Evolutionary conservation across 495 filamentous ascomycete genomes (phyloP).

Genomic region (Baudoinia panamericana): DNA sequence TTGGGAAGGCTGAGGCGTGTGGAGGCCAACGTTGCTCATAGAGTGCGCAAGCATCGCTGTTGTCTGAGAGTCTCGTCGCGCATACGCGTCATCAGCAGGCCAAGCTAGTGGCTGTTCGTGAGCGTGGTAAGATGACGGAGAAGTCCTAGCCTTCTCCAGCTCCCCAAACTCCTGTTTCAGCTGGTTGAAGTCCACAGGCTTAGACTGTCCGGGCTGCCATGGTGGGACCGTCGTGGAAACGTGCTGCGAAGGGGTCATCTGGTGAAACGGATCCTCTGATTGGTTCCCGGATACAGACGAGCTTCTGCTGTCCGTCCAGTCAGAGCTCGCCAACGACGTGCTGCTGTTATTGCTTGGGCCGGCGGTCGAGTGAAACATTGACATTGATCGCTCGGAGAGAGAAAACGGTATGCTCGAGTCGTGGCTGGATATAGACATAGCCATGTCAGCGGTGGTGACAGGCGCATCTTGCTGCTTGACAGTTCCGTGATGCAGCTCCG

Average conservation of each 20-base stretch:
- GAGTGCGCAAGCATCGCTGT: slow-evolving; percentile 19
- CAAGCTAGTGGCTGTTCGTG: slow-evolving; percentile 18
- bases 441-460: background rate
- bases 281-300: slow-evolving; percentile 9
- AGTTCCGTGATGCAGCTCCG: slow-evolving; percentile 3
- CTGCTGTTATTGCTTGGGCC: background rate
- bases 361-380: slow-evolving; percentile 7
- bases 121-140: slow-evolving; percentile 2
- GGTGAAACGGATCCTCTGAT: background rate
- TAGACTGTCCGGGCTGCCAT: slow-evolving; percentile 20
- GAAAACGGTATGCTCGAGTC: slow-evolving; percentile 16
- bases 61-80: slow-evolving; percentile 7
- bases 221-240: background rate
- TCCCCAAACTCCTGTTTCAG: slow-evolving; percentile 14
- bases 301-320: slow-evolving; percentile 14
- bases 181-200: slow-evolving; percentile 15
- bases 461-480: slow-evolving; percentile 5
- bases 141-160: background rate
- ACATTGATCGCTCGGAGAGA: slow-evolving; percentile 5
- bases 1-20: slow-evolving; percentile 10
- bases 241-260: background rate
- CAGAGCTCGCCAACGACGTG: slow-evolving; percentile 9
- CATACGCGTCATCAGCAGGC: slow-evolving; percentile 17
- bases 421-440: slow-evolving; percentile 12
- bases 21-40: slow-evolving; percentile 18